These are phyloP conservation scores for Candida sanyaensis DNA, from an alignment of 1,139 yeast genomes.

Conservation along the genomic window DNA sequence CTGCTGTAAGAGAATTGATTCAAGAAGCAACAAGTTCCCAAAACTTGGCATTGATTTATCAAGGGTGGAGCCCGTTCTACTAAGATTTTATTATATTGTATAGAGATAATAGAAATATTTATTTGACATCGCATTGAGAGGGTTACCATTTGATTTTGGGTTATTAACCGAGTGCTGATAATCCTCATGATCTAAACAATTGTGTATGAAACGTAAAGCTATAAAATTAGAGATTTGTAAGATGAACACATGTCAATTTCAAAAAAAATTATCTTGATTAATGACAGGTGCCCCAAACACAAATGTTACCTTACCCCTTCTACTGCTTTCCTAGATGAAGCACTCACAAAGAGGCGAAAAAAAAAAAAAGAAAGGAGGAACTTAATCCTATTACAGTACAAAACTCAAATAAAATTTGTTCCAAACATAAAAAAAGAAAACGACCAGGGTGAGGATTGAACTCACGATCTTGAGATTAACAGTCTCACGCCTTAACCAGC, in stretches of 20 bases:
- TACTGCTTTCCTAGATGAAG: too few relatives aligned
- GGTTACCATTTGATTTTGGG: too few relatives aligned
- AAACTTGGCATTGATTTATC: constrained; percentile 73
- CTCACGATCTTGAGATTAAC: constrained; percentile 4
- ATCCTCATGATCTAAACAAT: too few relatives aligned
- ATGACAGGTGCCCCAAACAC: too few relatives aligned
- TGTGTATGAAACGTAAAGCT: too few relatives aligned
- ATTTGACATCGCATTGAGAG: too few relatives aligned
- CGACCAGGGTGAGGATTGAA: constrained; percentile 4
- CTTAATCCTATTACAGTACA: neutral
- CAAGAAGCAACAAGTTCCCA: constrained; percentile 70
- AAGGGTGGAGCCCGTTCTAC: constrained; percentile 78
- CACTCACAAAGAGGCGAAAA: neutral
- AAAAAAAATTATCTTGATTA: too few relatives aligned
- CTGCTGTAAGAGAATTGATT: constrained; percentile 78
- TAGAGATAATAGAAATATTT: neutral
- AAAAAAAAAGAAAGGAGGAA: neutral
- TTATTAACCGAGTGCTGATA: too few relatives aligned
- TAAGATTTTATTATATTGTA: constrained; percentile 16
- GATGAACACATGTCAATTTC: neutral
- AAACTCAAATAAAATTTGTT: neutral
- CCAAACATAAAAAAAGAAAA: neutral
- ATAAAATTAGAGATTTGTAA: too few relatives aligned
- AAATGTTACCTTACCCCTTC: too few relatives aligned
- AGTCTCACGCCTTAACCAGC: constrained; percentile 4